These are phyloP conservation scores for Mycena galopus DNA, from an alignment of 768 basidiomycete genomes.

Conservation along the genomic window DNA sequence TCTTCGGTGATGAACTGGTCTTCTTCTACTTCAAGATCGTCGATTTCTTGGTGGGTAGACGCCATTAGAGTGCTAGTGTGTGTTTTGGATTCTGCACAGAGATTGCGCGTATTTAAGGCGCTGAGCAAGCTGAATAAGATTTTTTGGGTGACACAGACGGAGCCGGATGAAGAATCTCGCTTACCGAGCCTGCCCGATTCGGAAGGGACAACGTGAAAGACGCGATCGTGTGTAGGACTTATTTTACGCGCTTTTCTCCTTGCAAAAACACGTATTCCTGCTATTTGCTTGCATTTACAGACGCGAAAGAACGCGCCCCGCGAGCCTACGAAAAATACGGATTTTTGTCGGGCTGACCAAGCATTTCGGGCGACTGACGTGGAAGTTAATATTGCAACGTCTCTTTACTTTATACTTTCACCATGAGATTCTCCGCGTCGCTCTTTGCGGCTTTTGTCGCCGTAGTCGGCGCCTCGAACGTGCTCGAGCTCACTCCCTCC, in stretches of 20 bases:
- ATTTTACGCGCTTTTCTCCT: background rate
- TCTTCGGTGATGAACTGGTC: slow-evolving; percentile 76
- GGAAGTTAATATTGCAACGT: background rate
- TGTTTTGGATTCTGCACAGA: background rate
- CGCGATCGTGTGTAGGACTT: background rate
- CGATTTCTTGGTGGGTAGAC: slow-evolving; percentile 54
- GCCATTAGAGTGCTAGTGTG: slow-evolving; percentile 30
- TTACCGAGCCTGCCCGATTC: background rate
- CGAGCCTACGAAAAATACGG: background rate
- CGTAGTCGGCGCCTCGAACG: slow-evolving; percentile 79
- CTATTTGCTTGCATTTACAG: background rate
- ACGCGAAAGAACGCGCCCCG: background rate
- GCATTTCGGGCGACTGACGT: slow-evolving; percentile 14
- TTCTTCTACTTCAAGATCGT: slow-evolving; percentile 58
- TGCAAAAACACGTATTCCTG: background rate
- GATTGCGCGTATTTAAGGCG: slow-evolving; percentile 20
- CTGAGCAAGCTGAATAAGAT: slow-evolving; percentile 11
- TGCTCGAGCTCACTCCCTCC: slow-evolving; percentile 79
- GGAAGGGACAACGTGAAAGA: background rate
- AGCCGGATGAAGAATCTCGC: background rate
- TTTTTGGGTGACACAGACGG: slow-evolving; percentile 8
- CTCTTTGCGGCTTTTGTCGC: slow-evolving; percentile 70
- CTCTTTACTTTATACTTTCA: slow-evolving; percentile 43
- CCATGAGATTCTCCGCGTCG: slow-evolving; percentile 72
- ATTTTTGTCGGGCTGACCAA: slow-evolving; percentile 30